These are phyloP conservation scores for Oryza glaberrima DNA, from an alignment of 176 grass and related monocot genomes.

Conservation along the genomic window DNA sequence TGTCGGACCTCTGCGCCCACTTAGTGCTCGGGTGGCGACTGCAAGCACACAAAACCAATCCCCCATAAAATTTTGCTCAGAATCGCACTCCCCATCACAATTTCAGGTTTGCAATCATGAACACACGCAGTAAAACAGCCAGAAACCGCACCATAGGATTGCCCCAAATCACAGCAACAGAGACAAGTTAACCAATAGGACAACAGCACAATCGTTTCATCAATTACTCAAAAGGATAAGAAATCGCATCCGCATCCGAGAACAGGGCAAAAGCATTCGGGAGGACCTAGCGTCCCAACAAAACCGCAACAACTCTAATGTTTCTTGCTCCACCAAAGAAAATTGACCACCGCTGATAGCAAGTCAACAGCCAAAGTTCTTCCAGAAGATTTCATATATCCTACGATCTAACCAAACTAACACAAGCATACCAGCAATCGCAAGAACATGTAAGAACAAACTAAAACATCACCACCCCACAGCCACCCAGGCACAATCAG, in stretches of 20 bases:
- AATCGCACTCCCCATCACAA: background rate
- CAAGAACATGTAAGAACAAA: background rate
- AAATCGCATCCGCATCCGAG: background rate
- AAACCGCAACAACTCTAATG: background rate
- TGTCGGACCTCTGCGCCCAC: constrained; percentile 85
- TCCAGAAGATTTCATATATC: background rate
- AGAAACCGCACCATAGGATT: background rate
- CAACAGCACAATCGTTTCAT: background rate
- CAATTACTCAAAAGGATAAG: background rate
- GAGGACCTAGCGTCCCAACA: background rate
- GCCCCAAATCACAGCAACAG: background rate
- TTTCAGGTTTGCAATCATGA: background rate
- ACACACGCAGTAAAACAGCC: background rate
- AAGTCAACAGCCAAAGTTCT: background rate
- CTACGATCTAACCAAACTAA: background rate
- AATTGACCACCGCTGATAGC: background rate
- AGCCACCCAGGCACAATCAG: background rate
- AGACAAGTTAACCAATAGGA: background rate
- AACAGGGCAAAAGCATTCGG: background rate
- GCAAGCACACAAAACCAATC: background rate
- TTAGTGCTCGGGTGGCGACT: constrained; percentile 90
- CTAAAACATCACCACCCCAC: background rate
- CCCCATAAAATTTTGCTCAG: background rate
- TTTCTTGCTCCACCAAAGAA: background rate
- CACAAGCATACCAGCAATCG: background rate